Evolutionary conservation across 2,329 filamentous ascomycete genomes (phyloP), one percentile per base, ranked within the genome.

Genomic region (Colletotrichum tropicicola): DNA sequence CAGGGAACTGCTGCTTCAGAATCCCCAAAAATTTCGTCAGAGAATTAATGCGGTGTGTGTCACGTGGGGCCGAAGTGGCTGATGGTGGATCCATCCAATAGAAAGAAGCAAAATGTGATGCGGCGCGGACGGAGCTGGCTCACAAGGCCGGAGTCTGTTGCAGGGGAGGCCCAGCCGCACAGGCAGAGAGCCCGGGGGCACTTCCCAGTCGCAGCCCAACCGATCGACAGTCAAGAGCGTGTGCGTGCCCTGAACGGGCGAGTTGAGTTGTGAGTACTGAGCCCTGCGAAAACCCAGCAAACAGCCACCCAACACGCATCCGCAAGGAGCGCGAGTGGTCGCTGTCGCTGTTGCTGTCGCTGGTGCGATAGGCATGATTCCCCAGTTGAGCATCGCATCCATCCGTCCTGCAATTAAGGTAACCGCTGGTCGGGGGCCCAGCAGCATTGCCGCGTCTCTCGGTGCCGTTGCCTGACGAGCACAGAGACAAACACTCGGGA

Each of bases 101-200:
- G 47, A 53, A 63, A 63, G 59, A 63, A 66, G 63, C 51, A 66
- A 61, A 64, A 45, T 53, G 59, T 58, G 63, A 28, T 64, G 58
- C 59, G 44, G 58, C 49, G 62, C 58, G 52, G 59, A 66, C 52
- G 45, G 27, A 63, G 52, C 51, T 63, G 57, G 57, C 28, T 47
- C 57, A 49, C 27, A 55, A 65, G 52, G 25, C 57, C 25, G 61
- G 44, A 65, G 35, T 43, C 51, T 55, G 21, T 48, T 27, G 51
- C 61, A 53, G 49, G 61, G 52, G 21, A 48, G 41, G 54, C 54
- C 54, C 43, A 57, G 54, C 54, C 54, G 54, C 54, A 48, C 28
- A 48, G 23, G 54, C 32, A 21, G 56, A 23, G 28, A 35, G 35
- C 47, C 25, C 32, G 48, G 35, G 27, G 45, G 44, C 23, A 28